phyloP scores from a whole-genome alignment of 148 eudicot species.

The Simmondsia chinensis region DNA sequence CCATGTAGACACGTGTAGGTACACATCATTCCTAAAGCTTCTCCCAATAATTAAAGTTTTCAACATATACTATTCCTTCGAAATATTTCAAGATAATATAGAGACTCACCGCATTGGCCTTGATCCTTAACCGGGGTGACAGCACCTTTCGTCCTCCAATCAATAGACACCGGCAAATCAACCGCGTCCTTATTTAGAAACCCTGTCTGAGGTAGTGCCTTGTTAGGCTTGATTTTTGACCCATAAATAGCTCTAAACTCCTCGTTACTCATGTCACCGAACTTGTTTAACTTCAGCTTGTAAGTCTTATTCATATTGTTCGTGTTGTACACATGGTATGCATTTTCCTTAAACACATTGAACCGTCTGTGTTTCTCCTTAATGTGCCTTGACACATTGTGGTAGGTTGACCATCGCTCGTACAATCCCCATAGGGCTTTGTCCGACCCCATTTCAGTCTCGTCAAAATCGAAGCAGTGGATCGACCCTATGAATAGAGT shows the following conservation, averaged over 20 bases:
- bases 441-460: too few species aligned
- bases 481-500: too few species aligned
- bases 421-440: too few species aligned
- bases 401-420: conserved; percentile 23
- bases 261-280: conserved; percentile 31
- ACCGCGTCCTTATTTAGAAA: background rate
- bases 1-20: too few species aligned
- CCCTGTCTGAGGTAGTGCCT: background rate
- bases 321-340: conserved; percentile 16
- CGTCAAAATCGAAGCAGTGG: too few species aligned
- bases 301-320: conserved; percentile 34
- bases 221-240: background rate
- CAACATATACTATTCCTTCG: too few species aligned
- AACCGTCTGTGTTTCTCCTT: conserved; percentile 28
- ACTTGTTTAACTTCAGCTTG: conserved; percentile 29
- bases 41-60: too few species aligned
- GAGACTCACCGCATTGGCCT: conserved; percentile 9
- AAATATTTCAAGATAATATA: too few species aligned
- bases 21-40: too few species aligned
- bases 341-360: conserved; percentile 36
- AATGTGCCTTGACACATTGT: background rate
- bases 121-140: conserved; percentile 15
- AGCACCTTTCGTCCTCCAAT: conserved; percentile 11
- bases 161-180: background rate
- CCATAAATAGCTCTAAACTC: conserved; percentile 19